Evolutionary conservation across 257 asterid species (phyloP).

Genomic region (Prunella vulgaris): DNA sequence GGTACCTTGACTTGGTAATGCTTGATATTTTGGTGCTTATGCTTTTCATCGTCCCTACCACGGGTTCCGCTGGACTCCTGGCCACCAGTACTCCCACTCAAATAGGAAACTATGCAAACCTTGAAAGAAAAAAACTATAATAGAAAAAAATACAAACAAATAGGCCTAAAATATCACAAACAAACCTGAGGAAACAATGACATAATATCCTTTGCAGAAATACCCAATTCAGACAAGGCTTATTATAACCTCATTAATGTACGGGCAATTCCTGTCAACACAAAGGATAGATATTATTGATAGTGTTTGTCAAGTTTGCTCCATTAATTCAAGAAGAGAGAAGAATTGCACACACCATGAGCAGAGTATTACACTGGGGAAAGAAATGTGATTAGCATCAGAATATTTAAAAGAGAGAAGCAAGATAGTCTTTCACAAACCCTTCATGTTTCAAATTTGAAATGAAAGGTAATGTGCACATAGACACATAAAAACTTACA

Average conservation of each 20-base stretch:
- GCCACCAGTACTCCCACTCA: background rate
- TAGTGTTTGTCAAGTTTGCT: slow-evolving; percentile 1
- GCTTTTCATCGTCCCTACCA: slow-evolving; percentile 33
- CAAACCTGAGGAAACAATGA: slow-evolving; percentile 84
- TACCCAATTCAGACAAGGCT: slow-evolving; percentile 94
- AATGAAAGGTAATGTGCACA: background rate
- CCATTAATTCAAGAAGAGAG: slow-evolving; percentile 3
- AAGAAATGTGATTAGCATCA: slow-evolving; percentile 2
- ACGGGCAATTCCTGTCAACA: slow-evolving; percentile 73
- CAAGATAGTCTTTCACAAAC: slow-evolving; percentile 5
- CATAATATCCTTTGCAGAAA: slow-evolving; percentile 69
- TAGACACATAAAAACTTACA: background rate
- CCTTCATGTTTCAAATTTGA: background rate
- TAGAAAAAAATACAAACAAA: slow-evolving; percentile 2
- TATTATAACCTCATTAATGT: slow-evolving; percentile 73
- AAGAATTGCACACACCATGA: background rate
- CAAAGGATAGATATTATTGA: slow-evolving; percentile 5
- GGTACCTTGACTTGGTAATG: slow-evolving; percentile 72
- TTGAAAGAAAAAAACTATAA: slow-evolving; percentile 1
- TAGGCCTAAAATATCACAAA: slow-evolving; percentile 13
- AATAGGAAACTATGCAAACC: slow-evolving; percentile 4
- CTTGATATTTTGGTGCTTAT: slow-evolving; percentile 40
- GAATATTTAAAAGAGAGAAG: slow-evolving; percentile 4
- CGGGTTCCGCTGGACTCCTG: slow-evolving; percentile 14
- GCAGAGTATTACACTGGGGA: background rate